These are phyloP conservation scores for Malus hybrid DNA, from an alignment of 331 rosid genomes.

Conservation along the genomic window DNA sequence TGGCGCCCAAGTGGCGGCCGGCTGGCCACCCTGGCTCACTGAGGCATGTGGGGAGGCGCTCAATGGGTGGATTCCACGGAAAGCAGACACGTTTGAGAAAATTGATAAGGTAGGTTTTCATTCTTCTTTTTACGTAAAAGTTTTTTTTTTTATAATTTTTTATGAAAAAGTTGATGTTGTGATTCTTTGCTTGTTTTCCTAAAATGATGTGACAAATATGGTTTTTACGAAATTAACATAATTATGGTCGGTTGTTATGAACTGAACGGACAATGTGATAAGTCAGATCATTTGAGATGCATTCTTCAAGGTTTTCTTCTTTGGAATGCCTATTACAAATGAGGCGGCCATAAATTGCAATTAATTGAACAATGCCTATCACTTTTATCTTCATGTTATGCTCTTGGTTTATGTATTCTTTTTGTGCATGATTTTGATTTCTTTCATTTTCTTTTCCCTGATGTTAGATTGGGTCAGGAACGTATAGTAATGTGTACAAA, in stretches of 20 bases:
- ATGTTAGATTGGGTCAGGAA: slow-evolving; percentile 92
- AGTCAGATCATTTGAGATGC: slow-evolving; percentile 15
- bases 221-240: background rate
- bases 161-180: background rate
- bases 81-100: slow-evolving; percentile 87
- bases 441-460: background rate
- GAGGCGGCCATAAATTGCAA: slow-evolving; percentile 1
- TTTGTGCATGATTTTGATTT: background rate
- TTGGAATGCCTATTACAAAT: slow-evolving; percentile 10
- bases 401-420: background rate
- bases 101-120: slow-evolving; percentile 67
- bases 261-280: background rate
- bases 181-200: slow-evolving; percentile 1
- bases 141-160: background rate
- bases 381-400: background rate
- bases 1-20: slow-evolving; percentile 84
- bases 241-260: slow-evolving; percentile 2
- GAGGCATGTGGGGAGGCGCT: slow-evolving; percentile 93
- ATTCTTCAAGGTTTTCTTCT: background rate
- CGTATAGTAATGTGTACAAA: slow-evolving; percentile 96
- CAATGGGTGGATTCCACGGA: slow-evolving; percentile 86
- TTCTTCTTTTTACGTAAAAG: background rate
- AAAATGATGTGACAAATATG: background rate
- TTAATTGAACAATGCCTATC: background rate
- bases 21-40: slow-evolving; percentile 98